phyloP scores from a whole-genome alignment of 2,329 filamentous ascomycete genomes.

The Clonostachys chloroleuca region DNA sequence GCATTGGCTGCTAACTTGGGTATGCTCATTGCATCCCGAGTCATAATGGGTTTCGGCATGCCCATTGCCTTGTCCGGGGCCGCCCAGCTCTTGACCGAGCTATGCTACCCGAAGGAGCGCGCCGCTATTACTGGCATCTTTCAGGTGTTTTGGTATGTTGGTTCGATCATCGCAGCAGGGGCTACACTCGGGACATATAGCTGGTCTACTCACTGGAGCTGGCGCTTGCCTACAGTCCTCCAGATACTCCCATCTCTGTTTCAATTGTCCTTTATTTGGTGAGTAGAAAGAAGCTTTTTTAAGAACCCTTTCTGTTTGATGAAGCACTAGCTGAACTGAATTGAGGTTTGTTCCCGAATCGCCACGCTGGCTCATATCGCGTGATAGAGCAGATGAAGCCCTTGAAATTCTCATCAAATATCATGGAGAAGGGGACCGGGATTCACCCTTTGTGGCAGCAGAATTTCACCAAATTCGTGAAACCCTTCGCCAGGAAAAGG shows the following conservation, averaged over 20 bases:
- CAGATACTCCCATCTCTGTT: slow-evolving; percentile 37
- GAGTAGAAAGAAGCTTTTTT: slow-evolving; percentile 46
- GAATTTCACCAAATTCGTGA: slow-evolving; percentile 41
- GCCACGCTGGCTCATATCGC: slow-evolving; percentile 51
- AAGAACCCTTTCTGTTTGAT: background rate
- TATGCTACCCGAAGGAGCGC: slow-evolving; percentile 56
- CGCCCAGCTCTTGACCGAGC: slow-evolving; percentile 53
- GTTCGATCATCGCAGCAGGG: slow-evolving; percentile 40
- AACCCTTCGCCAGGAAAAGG: slow-evolving; percentile 26
- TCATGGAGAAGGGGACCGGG: slow-evolving; percentile 44
- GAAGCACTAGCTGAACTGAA: background rate
- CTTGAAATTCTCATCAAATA: slow-evolving; percentile 47
- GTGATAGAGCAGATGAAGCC: slow-evolving; percentile 31
- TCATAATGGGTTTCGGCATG: slow-evolving; percentile 54
- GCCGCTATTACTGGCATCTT: slow-evolving; percentile 51
- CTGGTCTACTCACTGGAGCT: slow-evolving; percentile 29
- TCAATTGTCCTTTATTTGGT: slow-evolving; percentile 43
- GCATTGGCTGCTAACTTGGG: slow-evolving; percentile 17
- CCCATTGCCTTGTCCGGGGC: slow-evolving; percentile 53
- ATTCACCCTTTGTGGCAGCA: slow-evolving; percentile 43
- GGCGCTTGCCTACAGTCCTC: slow-evolving; percentile 39
- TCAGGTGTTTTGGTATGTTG: slow-evolving; percentile 52
- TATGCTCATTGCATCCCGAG: slow-evolving; percentile 53
- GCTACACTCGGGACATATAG: slow-evolving; percentile 43
- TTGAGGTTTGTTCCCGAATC: slow-evolving; percentile 48